Evolutionary conservation across 495 filamentous ascomycete species (phyloP).

Genomic region (Neurospora sublineolata): DNA sequence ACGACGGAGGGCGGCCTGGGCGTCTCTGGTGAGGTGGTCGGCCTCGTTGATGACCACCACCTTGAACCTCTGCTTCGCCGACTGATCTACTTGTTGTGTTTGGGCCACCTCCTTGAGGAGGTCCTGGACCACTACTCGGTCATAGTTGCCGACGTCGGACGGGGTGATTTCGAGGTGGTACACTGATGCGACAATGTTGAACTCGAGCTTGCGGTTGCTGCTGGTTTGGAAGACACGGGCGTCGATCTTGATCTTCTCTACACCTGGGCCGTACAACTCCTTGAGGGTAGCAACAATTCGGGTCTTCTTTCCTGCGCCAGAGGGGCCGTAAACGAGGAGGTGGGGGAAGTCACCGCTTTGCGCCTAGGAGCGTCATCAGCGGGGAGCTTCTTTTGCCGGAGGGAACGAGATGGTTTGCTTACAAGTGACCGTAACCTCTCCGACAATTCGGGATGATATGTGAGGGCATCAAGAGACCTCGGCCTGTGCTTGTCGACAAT

Average conservation of each 20-base stretch:
- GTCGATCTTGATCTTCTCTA: conserved; percentile 97
- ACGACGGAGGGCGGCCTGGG: conserved; percentile 84
- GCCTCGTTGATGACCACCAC: conserved; percentile 99
- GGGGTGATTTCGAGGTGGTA: conserved; percentile 98
- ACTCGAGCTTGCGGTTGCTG: conserved; percentile 92
- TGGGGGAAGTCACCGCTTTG: conserved; percentile 96
- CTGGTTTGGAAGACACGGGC: conserved; percentile 91
- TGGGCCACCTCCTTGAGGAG: conserved; percentile 95
- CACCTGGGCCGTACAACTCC: conserved; percentile 81
- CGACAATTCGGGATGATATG: conserved; percentile 83
- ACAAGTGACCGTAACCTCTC: conserved; percentile 79
- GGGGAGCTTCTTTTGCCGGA: neutral
- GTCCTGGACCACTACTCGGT: conserved; percentile 90
- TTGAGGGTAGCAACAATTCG: conserved; percentile 88
- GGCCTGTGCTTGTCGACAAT: conserved; percentile 93
- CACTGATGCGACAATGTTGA: conserved; percentile 91
- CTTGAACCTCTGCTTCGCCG: conserved; percentile 87
- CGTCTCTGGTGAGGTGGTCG: conserved; percentile 88
- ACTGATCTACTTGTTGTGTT: conserved; percentile 90
- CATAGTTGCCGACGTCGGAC: conserved; percentile 92
- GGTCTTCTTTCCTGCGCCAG: conserved; percentile 94
- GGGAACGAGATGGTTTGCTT: conserved; percentile 19
- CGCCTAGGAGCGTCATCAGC: conserved; percentile 44
- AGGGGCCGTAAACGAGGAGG: conserved; percentile 90
- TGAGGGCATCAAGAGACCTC: conserved; percentile 72